Base-by-base conservation (phyloP, 306 rosid genomes). In the Cicer pinnatifidum region DNA sequence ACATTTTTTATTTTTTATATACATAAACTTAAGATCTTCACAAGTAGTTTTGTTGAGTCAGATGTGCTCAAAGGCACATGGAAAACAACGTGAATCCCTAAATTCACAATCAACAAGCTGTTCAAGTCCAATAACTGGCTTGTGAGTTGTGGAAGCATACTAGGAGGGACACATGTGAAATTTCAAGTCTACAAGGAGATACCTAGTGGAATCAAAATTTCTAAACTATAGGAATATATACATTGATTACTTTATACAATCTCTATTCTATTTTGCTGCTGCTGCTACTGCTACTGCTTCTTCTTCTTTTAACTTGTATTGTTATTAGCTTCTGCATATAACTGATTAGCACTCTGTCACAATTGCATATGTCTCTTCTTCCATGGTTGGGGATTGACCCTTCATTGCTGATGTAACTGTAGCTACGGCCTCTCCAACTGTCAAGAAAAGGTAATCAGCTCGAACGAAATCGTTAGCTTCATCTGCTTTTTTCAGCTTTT, bases 381-480 rank as follows among this genome's bases (percentile, higher is more conserved):
- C 67, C 33, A 46, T 20, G 47, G 56, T 50, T 71, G 87, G 51
- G 52, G 85, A 17, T 73, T 79, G 83, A 45, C 45, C 23, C 71
- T 86, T 89, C 82, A 82, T 79, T 15, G 71, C 15, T 15, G 86
- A 47, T 7, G 96, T 88, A 69, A 91, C 89, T 2, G 85, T 82
- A 65, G 84, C 70, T 19, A 94, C 88, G 8, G 98, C 97, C 71
- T 88, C 92, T 62, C 87, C 96, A 23, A 88, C 89, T 2, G 98
- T 82, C 81, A 94, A 47, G 83, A 82, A 94, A 33, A 94, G 90
- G 58, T 43, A 75, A 12, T 89, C 84, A 9, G 80, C 54, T 83
- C 43, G 77, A 63, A 79, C 50, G 9, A 87, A 61, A 7, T 88
- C 90, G 0, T 73, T 59, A 17, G 66, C 81, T 76, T 76, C 86